These are phyloP conservation scores for Fusarium poae DNA, from an alignment of 2,329 filamentous ascomycete species.

Conservation along the genomic window DNA sequence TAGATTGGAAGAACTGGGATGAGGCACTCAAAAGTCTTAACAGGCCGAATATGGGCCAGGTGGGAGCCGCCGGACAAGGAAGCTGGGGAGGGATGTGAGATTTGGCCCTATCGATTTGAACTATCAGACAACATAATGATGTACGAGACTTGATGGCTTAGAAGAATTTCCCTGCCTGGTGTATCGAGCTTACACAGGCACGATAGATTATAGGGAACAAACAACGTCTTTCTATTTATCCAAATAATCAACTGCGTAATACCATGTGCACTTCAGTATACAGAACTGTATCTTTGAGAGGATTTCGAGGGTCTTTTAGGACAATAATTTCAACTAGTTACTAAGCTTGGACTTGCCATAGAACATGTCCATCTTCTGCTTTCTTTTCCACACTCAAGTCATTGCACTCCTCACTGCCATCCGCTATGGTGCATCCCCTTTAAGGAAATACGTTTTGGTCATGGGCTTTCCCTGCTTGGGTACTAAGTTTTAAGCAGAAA, in stretches of 20 bases:
- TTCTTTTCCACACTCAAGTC: background rate
- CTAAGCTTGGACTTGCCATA: background rate
- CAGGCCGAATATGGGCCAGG: conserved; percentile 10
- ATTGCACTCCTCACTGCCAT: background rate
- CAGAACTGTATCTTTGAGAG: background rate
- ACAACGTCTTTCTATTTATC: background rate
- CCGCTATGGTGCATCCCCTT: background rate
- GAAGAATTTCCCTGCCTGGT: background rate
- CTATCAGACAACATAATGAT: background rate
- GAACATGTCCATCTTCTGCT: background rate
- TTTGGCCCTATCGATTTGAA: background rate
- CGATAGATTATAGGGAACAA: background rate
- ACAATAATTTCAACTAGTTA: background rate
- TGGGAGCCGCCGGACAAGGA: conserved; percentile 14
- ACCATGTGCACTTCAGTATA: background rate
- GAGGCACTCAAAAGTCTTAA: conserved; percentile 26
- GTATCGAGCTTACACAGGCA: background rate
- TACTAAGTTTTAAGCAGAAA: background rate
- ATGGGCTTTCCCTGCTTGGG: no score
- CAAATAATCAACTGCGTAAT: background rate
- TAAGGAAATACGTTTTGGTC: background rate
- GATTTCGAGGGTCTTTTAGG: background rate
- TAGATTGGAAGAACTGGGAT: conserved; percentile 41
- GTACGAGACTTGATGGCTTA: background rate
- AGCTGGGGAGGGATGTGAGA: conserved; percentile 40